Conservation (phyloP, 2,329 filamentous ascomycete genomes). For the Aplosporella prunicola region DNA sequence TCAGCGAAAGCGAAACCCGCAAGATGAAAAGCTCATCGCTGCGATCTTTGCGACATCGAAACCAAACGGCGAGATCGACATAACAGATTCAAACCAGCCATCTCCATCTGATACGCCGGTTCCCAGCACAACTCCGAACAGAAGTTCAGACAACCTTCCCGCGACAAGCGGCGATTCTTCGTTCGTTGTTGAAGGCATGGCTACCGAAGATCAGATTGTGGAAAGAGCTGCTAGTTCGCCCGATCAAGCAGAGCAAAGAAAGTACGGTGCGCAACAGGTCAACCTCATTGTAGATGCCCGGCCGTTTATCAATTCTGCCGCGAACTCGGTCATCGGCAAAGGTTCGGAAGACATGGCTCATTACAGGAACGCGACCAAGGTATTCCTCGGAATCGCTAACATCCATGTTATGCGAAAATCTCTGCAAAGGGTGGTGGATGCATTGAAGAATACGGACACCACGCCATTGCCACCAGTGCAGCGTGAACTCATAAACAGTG, state of each 20-base stretch:
- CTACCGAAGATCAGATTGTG: slow-evolving; percentile 2
- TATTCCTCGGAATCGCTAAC: slow-evolving; percentile 92
- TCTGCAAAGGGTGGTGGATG: slow-evolving; percentile 75
- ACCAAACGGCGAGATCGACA: slow-evolving; percentile 8
- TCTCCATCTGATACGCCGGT: slow-evolving; percentile 16
- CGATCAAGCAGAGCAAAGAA: slow-evolving; percentile 49
- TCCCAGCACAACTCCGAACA: slow-evolving; percentile 22
- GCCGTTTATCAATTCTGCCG: slow-evolving; percentile 85
- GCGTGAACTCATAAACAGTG: slow-evolving; percentile 71
- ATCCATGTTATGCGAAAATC: slow-evolving; percentile 97
- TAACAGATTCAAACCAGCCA: slow-evolving; percentile 4
- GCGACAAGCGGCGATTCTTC: slow-evolving; percentile 25
- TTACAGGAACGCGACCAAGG: slow-evolving; percentile 84
- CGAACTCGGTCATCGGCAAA: slow-evolving; percentile 86
- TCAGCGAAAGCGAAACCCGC: slow-evolving; percentile 78
- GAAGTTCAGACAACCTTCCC: slow-evolving; percentile 24
- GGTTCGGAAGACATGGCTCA: slow-evolving; percentile 98
- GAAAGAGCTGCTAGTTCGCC: slow-evolving; percentile 18
- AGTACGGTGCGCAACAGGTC: slow-evolving; percentile 87
- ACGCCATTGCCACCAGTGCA: slow-evolving; percentile 72
- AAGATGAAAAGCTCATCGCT: slow-evolving; percentile 87
- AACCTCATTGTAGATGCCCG: slow-evolving; percentile 95
- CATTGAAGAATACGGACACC: slow-evolving; percentile 85
- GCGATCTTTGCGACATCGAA: slow-evolving; percentile 76
- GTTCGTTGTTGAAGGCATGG: slow-evolving; percentile 22